Evolutionary conservation across 1,139 yeast species (phyloP), one percentile per base, ranked within the genome.

Genomic region (Geotrichum bryndzae): DNA sequence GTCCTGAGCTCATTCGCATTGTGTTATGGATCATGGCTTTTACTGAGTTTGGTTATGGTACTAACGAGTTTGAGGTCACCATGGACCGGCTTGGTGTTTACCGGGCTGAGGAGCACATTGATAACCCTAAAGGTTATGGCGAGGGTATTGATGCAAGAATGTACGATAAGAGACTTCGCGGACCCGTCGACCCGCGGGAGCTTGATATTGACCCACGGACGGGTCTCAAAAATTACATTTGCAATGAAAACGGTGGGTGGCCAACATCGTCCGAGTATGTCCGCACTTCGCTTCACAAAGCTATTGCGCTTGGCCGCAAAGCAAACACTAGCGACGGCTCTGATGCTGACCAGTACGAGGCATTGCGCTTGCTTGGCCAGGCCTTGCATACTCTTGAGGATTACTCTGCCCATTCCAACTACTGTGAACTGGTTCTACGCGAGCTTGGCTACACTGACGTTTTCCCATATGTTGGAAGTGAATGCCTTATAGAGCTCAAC

Each of bases 91-190:
- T 68, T 2, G 71, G 71, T 2, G 64, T 61, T 15, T 68, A 68
- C 55, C 56, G 71, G 7, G 68, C 70, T 3, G 71, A 68, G 54
- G 71, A 68, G 35, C 71, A 68, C 56, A 68, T 68, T 52, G 71
- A 68, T 27, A 68, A 68, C 54, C 70, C 70, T 22, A 63, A 62
- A 55, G 68, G 66, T 25, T 66, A 66, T 35, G 66, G 66, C 25
- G 63, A 59, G 13, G 65, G 65, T n/a, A 54, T 59, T 41, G 64
- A 66, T 41, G 68, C 68, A 18, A 61, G 66, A 6, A 38, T 45
- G 15, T 60, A 62, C 31, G 69, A 66, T 29, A 25, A 22, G 15
- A 60, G 69, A 48, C 64, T 66, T 7, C 58, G 70, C 23, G 70
- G 69, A 3, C 70, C 69, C 15, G 65, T 69, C 63, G 22, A 60